Evolutionary conservation across 768 basidiomycete genomes (phyloP).

Genomic region (Termitomyces sp.): DNA sequence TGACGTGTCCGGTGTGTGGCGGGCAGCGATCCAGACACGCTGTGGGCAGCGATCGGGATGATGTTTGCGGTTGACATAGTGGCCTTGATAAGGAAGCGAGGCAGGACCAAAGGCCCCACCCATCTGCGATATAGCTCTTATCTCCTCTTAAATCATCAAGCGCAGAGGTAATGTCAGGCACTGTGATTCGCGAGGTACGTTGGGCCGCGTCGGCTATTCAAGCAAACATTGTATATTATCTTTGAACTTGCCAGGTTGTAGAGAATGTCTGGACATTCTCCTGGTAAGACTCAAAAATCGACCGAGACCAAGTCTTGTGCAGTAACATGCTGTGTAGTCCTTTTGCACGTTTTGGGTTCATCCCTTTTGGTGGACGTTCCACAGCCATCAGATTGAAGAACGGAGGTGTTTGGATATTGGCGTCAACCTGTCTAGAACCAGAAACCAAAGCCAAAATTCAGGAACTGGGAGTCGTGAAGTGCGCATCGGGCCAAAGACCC

Average conservation of each 20-base stretch:
- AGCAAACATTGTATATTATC: not conserved
- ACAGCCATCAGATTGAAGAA: constrained; percentile 66
- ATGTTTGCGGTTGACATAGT: not conserved
- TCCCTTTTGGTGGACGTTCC: constrained; percentile 74
- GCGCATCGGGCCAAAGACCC: constrained; percentile 8
- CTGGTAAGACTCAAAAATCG: constrained; percentile 27
- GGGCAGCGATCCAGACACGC: no score
- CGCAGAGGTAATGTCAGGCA: constrained; percentile 24
- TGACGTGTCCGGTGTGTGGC: not conserved
- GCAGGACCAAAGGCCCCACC: no score
- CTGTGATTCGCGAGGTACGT: constrained; percentile 34
- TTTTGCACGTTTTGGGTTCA: constrained; percentile 53
- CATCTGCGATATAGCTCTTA: no score
- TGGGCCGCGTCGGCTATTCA: not conserved
- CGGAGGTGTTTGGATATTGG: constrained; percentile 71
- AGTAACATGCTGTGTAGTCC: constrained; percentile 32
- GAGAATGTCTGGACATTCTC: constrained; percentile 59
- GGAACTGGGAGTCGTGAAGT: constrained; percentile 65
- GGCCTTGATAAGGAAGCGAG: no score
- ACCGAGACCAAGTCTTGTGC: not conserved
- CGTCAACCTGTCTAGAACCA: constrained; percentile 61
- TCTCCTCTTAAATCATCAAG: no score
- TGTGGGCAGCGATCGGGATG: not conserved
- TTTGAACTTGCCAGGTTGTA: constrained; percentile 25
- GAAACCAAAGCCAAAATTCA: constrained; percentile 58